These are phyloP conservation scores for Vicia villosa DNA, from an alignment of 306 rosid genomes.

Conservation along the genomic window DNA sequence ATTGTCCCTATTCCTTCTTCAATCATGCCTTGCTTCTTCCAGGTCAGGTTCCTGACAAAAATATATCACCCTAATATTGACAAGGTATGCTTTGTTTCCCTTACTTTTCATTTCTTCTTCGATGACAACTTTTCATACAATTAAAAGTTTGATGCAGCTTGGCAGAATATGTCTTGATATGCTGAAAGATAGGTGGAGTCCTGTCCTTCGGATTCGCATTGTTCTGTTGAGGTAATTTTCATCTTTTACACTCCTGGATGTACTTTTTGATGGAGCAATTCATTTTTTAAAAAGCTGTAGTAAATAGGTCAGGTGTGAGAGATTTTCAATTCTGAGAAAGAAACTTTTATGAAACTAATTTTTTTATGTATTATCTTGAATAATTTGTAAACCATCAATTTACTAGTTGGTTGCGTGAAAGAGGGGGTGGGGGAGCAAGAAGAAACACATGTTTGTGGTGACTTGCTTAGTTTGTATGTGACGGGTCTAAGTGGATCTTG, in stretches of 20 bases:
- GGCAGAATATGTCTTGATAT: conserved; percentile 95
- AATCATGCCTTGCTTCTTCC: conserved; percentile 31
- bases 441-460: neutral
- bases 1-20: conserved; percentile 26
- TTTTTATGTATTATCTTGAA: neutral
- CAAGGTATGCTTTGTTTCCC: conserved; percentile 57
- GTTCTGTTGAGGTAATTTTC: conserved; percentile 78
- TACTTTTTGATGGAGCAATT: neutral
- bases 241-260: neutral
- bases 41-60: conserved; percentile 97
- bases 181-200: conserved; percentile 93
- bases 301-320: neutral
- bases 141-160: conserved; percentile 51
- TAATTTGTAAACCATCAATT: neutral
- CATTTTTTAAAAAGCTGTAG: conserved; percentile 26
- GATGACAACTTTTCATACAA: conserved; percentile 20
- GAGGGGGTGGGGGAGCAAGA: neutral
- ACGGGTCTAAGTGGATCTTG: neutral
- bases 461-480: neutral
- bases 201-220: conserved; percentile 90
- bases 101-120: conserved; percentile 5
- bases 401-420: neutral
- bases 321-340: conserved; percentile 5
- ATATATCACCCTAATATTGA: conserved; percentile 98
- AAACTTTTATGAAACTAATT: neutral